Evolutionary conservation across 2,329 filamentous ascomycete species (phyloP).

Genomic region (Coniochaeta sp.): DNA sequence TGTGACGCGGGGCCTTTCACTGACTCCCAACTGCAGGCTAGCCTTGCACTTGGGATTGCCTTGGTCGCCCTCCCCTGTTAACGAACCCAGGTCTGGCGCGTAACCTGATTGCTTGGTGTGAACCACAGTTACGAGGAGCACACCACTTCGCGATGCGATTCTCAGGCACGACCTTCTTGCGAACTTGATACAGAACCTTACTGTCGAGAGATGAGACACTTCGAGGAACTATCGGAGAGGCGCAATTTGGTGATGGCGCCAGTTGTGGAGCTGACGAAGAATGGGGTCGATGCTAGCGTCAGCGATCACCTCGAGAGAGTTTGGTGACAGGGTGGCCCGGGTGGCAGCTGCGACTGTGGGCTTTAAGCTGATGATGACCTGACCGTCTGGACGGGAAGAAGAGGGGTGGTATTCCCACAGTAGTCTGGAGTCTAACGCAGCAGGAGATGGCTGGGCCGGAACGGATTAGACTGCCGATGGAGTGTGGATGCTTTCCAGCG

Average conservation of each 20-base stretch:
- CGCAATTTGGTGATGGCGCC: neutral
- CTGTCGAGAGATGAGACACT: neutral
- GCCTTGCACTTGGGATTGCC: neutral
- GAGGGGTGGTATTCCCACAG: neutral
- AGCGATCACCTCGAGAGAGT: neutral
- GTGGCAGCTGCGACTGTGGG: neutral
- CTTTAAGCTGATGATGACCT: neutral
- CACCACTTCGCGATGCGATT: neutral
- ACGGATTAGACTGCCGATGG: neutral
- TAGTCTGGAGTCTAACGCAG: neutral
- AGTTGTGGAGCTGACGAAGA: neutral
- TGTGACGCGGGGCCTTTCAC: neutral
- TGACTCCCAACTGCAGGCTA: neutral
- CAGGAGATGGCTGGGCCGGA: neutral
- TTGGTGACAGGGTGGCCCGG: too few species aligned
- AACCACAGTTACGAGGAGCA: neutral
- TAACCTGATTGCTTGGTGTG: neutral
- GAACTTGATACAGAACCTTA: neutral
- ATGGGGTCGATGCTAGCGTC: neutral
- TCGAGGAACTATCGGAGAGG: neutral
- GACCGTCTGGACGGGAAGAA: neutral
- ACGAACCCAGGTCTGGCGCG: neutral
- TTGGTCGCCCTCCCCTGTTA: too few species aligned
- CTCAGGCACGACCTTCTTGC: too few species aligned
- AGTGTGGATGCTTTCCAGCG: neutral